These are phyloP conservation scores for Neoboletus subvelutipes DNA, from an alignment of 768 basidiomycete genomes.

Conservation along the genomic window DNA sequence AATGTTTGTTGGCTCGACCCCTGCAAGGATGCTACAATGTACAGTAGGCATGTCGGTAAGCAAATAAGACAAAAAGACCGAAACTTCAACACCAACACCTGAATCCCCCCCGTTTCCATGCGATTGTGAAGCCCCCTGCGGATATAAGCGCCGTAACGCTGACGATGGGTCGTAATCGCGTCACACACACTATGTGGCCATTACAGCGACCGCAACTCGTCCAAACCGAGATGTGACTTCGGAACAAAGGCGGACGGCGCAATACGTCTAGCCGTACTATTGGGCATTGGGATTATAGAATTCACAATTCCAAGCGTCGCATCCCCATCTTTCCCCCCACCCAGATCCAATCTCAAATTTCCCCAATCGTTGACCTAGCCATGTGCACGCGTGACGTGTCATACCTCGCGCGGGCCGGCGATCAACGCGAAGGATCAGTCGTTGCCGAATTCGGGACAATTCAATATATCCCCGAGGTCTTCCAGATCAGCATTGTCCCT, in stretches of 20 bases:
- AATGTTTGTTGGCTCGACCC: background rate
- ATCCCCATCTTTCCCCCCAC: too few species aligned
- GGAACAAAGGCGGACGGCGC: background rate
- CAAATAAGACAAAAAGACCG: background rate
- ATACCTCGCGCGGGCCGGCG: background rate
- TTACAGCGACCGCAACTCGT: background rate
- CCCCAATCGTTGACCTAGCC: background rate
- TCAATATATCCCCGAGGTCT: conserved; percentile 2
- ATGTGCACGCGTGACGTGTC: background rate
- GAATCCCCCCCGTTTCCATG: background rate
- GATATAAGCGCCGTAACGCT: background rate
- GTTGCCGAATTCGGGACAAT: background rate
- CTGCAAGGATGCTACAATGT: background rate
- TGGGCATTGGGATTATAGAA: background rate
- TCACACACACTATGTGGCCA: background rate
- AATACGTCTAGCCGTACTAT: background rate
- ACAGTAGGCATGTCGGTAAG: background rate
- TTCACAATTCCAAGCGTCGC: background rate
- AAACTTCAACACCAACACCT: background rate
- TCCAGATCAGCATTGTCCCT: conserved; percentile 1
- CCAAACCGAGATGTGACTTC: background rate
- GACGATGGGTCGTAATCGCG: background rate
- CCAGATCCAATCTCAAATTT: background rate
- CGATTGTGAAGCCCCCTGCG: background rate
- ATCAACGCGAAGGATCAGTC: conserved; percentile 1